Evolutionary conservation across 768 basidiomycete species (phyloP).

Genomic region (Russula sp.): DNA sequence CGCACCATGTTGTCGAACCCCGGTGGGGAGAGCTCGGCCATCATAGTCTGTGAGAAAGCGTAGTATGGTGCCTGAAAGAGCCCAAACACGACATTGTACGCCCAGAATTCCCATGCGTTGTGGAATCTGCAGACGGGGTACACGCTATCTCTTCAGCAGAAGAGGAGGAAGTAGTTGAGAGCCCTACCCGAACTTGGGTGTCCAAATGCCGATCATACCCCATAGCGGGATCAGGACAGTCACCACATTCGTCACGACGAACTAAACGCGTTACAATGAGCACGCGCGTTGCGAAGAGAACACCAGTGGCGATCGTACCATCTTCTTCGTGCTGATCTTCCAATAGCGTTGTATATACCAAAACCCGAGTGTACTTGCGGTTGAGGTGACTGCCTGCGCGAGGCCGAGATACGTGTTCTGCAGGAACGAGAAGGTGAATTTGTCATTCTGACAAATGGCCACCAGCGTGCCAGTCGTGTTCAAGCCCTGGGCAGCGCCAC

Average conservation of each 20-base stretch:
- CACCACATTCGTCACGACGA: slow-evolving; percentile 68
- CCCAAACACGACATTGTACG: slow-evolving; percentile 74
- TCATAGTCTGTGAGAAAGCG: slow-evolving; percentile 81
- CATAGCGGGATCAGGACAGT: slow-evolving; percentile 76
- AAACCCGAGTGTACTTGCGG: slow-evolving; percentile 61
- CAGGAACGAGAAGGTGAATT: slow-evolving; percentile 76
- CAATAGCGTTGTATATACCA: slow-evolving; percentile 80
- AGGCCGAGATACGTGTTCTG: slow-evolving; percentile 76
- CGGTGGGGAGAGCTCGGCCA: slow-evolving; percentile 82
- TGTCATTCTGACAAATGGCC: slow-evolving; percentile 72
- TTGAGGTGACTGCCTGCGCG: slow-evolving; percentile 70
- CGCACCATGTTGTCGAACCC: slow-evolving; percentile 78
- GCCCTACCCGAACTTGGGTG: slow-evolving; percentile 58
- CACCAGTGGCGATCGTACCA: slow-evolving; percentile 37
- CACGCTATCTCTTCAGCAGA: not conserved
- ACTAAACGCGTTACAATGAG: slow-evolving; percentile 36
- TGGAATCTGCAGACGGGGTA: slow-evolving; percentile 41
- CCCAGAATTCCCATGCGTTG: slow-evolving; percentile 86
- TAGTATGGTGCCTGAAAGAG: slow-evolving; percentile 86
- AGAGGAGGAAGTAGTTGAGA: not conserved
- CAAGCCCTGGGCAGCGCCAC: slow-evolving; percentile 46
- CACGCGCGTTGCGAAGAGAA: not conserved
- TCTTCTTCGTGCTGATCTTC: slow-evolving; percentile 75
- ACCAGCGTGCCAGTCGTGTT: slow-evolving; percentile 77
- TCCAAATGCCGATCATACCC: slow-evolving; percentile 87